phyloP scores from a whole-genome alignment of 148 eudicot species.

The Rhododendron molle region DNA sequence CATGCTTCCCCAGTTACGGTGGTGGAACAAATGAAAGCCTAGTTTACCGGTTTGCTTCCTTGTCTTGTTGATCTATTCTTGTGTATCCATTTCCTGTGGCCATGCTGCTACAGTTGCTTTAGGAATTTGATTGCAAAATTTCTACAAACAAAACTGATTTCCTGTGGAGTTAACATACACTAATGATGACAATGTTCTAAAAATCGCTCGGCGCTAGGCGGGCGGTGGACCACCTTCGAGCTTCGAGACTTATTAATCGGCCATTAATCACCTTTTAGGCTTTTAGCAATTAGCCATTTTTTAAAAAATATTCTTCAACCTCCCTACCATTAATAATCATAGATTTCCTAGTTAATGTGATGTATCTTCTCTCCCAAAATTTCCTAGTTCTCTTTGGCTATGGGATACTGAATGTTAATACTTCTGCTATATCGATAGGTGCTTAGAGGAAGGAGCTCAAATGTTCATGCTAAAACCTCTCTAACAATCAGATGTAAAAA shows the following conservation, averaged over 20 bases:
- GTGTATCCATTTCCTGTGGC: background rate
- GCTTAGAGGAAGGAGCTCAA: constrained; percentile 79
- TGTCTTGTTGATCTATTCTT: background rate
- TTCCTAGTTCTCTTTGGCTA: background rate
- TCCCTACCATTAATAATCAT: no score
- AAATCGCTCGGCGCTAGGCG: no score
- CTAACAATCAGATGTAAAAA: constrained; percentile 53
- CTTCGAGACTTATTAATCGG: no score
- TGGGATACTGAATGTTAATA: no score
- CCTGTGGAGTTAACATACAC: background rate
- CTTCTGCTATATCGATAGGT: constrained; percentile 24
- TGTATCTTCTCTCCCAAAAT: no score
- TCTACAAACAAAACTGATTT: background rate
- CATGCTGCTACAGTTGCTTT: background rate
- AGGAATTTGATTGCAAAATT: background rate
- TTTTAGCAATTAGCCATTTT: no score
- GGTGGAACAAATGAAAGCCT: constrained; percentile 46
- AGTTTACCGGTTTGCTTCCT: constrained; percentile 62
- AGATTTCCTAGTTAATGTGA: no score
- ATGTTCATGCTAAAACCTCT: constrained; percentile 74
- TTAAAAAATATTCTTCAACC: no score
- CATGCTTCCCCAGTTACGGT: constrained; percentile 42
- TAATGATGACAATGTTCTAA: no score
- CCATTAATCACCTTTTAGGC: no score
- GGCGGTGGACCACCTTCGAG: no score